These are phyloP conservation scores for Marasmius tenuissimus DNA, from an alignment of 1,284 basidiomycete genomes.

Conservation along the genomic window DNA sequence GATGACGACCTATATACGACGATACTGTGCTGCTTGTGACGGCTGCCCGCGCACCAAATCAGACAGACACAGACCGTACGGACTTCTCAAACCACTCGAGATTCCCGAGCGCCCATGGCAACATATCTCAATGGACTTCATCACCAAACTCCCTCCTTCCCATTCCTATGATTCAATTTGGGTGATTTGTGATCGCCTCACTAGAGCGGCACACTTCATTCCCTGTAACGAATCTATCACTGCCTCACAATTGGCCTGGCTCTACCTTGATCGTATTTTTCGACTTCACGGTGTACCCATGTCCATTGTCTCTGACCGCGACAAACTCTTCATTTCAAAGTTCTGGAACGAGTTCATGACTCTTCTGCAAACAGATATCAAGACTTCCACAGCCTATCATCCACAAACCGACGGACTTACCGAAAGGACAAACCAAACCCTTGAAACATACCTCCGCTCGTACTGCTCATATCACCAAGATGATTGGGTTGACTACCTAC, in stretches of 20 bases:
- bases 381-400: neutral
- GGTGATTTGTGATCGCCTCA: conserved; percentile 38
- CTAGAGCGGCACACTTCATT: conserved; percentile 36
- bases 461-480: conserved; percentile 42
- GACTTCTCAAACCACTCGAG: conserved; percentile 15
- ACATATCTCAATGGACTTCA: conserved; percentile 34
- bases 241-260: conserved; percentile 10
- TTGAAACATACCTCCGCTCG: conserved; percentile 39
- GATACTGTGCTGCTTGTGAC: conserved; percentile 15
- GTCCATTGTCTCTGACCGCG: conserved; percentile 27
- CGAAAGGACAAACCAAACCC: neutral
- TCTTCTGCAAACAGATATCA: neutral
- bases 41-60: neutral
- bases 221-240: conserved; percentile 26
- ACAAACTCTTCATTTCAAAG: neutral
- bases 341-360: neutral
- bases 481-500: conserved; percentile 35
- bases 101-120: conserved; percentile 26
- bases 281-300: conserved; percentile 26
- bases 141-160: conserved; percentile 29
- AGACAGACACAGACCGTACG: neutral
- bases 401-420: neutral
- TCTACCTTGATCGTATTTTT: conserved; percentile 30
- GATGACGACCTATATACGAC: neutral
- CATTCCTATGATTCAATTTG: conserved; percentile 25